Percentiles rank a stretch among this genome's conserved stretches.
phyloP scores from a whole-genome alignment of 225 moss, liverwort and hornwort genomes.

The Sphagnum contortum region DNA sequence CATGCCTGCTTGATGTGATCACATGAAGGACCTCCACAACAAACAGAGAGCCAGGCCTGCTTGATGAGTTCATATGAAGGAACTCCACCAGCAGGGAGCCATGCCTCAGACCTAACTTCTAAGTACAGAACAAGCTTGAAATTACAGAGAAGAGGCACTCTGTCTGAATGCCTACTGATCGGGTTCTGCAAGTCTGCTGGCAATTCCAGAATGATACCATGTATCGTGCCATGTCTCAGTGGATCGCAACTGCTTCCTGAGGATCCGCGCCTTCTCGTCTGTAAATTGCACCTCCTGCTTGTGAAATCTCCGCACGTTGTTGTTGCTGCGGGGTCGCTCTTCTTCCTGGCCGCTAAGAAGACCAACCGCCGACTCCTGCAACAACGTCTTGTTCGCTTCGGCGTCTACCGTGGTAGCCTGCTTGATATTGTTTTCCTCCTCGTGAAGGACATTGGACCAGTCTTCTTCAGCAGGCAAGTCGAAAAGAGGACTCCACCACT shows the following conservation, averaged over 20 bases:
- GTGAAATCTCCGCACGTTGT: slow-evolving; percentile 7
- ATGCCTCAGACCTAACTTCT: too few relatives aligned
- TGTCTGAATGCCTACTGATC: slow-evolving; percentile 14
- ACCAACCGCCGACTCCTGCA: neutral
- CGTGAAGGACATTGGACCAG: slow-evolving; percentile 22
- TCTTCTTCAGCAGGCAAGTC: slow-evolving; percentile 41
- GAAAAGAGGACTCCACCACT: slow-evolving; percentile 56
- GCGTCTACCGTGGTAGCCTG: neutral
- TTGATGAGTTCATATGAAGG: too few relatives aligned
- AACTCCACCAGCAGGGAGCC: too few relatives aligned
- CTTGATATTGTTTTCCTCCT: slow-evolving; percentile 7
- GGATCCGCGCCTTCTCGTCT: slow-evolving; percentile 59
- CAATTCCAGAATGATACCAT: slow-evolving; percentile 85
- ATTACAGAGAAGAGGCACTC: too few relatives aligned
- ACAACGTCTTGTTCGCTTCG: neutral
- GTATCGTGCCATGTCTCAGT: slow-evolving; percentile 58
- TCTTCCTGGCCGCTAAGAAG: slow-evolving; percentile 2
- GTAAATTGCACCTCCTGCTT: slow-evolving; percentile 20
- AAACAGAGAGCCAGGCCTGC: too few relatives aligned
- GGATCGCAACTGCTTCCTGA: slow-evolving; percentile 51
- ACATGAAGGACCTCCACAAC: too few relatives aligned
- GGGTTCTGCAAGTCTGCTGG: slow-evolving; percentile 54
- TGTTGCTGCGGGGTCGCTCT: neutral
- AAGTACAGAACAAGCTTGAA: too few relatives aligned
- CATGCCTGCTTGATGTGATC: too few relatives aligned